Evolutionary conservation across 345 rosid genomes (phyloP).

Genomic region (Sonneratia alba): DNA sequence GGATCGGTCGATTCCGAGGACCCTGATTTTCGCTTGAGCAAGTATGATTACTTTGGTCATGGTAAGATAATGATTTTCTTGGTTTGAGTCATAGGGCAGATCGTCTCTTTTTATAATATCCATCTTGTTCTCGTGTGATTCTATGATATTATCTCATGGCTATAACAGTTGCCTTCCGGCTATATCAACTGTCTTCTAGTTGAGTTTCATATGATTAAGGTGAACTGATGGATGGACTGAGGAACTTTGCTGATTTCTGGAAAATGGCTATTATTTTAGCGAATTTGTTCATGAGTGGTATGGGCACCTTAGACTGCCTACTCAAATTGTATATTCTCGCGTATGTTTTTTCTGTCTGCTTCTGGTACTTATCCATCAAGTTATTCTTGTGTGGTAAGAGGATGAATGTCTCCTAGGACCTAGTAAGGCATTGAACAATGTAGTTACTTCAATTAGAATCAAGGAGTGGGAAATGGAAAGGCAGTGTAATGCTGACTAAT

Average conservation of each 20-base stretch:
- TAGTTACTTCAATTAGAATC: too few species aligned
- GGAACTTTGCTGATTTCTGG: background rate
- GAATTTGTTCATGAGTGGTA: background rate
- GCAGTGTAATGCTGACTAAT: slow-evolving; percentile 3
- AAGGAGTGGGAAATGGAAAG: too few species aligned
- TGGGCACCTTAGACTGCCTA: background rate
- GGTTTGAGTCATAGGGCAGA: background rate
- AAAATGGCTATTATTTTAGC: background rate
- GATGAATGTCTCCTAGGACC: too few species aligned
- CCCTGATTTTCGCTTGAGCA: slow-evolving; percentile 63
- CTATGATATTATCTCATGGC: background rate
- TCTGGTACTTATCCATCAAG: background rate
- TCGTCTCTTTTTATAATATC: background rate
- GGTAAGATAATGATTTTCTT: slow-evolving; percentile 32
- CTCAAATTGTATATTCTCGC: background rate
- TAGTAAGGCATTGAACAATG: too few species aligned
- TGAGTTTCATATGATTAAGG: background rate
- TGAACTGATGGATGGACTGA: background rate
- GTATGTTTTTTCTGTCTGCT: background rate
- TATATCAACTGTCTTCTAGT: background rate
- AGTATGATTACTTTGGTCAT: slow-evolving; percentile 78
- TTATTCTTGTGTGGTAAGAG: too few species aligned
- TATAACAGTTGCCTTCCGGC: background rate
- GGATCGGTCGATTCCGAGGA: slow-evolving; percentile 51
- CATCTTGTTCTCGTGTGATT: background rate